Base-by-base conservation (phyloP, 768 basidiomycete genomes). In the Polyporus arcularius region DNA sequence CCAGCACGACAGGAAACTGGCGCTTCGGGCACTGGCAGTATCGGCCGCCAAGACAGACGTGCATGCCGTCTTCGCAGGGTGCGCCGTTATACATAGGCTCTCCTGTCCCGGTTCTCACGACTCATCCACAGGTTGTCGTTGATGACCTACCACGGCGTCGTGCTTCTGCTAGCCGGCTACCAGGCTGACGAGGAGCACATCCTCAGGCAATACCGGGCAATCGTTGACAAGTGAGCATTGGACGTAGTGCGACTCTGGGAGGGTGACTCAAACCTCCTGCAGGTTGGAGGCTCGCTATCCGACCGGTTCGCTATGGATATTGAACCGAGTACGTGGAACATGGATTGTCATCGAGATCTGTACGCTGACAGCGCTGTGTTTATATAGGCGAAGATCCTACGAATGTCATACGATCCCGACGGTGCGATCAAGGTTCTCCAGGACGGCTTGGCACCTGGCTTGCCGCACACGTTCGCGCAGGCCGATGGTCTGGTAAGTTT, bases 61-160 rank as follows among this genome's bases (percentile, higher is more conserved):
- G 1, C 92, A 94, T 75, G 77, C 85, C 7, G 84, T 89, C 11
- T 92, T 92, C 69, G 80, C 91, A 26, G 88, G 90, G 88, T 89
- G 61, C 39, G 84, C 73, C 43, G 47, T 42, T 40, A 16, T 39
- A 45, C 18, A 39, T 15, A 32, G n/a, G n/a, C 14, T 0, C 18
- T 4, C 40, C 16, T 38, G 26, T 31, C 28, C 21, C 9, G 14
- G 12, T 16, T 40, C 10, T 15, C 48, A 4, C 5, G 39, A 6
- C 38, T 11, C 16, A 16, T 43, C 16, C 57, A 35, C 30, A 89
- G 88, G 14, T 75, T 93, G n/a, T 82, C 89, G 0, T 73, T 94
- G 8, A 92, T 94, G 89, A 88, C 89, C 3, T 92, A 92, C 68
- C 78, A 89, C 55, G 88, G 90, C 30, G 80, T 86, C 53, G 82